Evolutionary conservation across 1,284 basidiomycete species (phyloP), one percentile per base, ranked within the genome.

Genomic region (Mycena sp.): DNA sequence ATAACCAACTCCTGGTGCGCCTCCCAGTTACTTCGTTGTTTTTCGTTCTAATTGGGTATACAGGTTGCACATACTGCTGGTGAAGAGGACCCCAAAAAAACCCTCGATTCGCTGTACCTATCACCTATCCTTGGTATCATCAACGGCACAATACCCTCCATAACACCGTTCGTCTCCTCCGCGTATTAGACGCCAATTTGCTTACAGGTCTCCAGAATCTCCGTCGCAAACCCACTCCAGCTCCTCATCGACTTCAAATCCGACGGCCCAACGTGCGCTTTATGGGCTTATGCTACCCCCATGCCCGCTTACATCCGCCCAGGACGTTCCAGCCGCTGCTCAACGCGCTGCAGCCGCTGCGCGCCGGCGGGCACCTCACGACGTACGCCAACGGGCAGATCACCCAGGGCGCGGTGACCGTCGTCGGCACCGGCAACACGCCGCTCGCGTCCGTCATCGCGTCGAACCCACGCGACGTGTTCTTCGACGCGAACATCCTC

Each of bases 231-330:
- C 71, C 19, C 71, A 80, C 16, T 87, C 16, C 83, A 86, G 56
- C 75, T 86, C 16, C 72, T 86, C 17, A 77, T 86, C 16, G 84
- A 86, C 63, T 80, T 86, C 67, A 87, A 86, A 71, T 84, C 82
- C 1, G 80, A 85, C 65, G 85, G 85, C 0, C 68, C 70, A 19
- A 84, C 69, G 67, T 81, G 16, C 23, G 57, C 49, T n/a, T 38
- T 14, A 25, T 14, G 25, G 12, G 7, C 6, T 43, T 6, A 7
- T 10, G 16, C 4, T 29, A 28, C 3, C n/a, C 35, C 1, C 16
- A 25, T 46, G 16, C 11, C 23, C 9, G 7, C 14, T n/a, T n/a
- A 17, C n/a, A 4, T 16, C 16, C 14, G 6, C 25, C 3, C 45
- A 86, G 84, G 58, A 79, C 84, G 2, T 75, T 83, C 44, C 81